phyloP scores from a whole-genome alignment of 2,329 filamentous ascomycete genomes.

The Trichophyton verrucosum region DNA sequence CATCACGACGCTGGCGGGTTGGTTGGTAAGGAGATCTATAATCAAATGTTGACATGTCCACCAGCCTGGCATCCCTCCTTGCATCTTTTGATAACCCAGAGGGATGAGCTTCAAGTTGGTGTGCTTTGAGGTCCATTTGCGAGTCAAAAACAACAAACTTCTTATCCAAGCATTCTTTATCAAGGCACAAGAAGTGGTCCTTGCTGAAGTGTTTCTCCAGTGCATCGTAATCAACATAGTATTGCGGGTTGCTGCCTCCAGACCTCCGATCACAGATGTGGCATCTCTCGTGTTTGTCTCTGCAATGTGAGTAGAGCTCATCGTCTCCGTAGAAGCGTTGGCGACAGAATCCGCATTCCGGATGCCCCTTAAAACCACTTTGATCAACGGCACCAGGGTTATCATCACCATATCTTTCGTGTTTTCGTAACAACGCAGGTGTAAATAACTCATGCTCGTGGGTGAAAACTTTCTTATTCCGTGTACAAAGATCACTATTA shows the following conservation, averaged over 20 bases:
- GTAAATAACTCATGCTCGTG: constrained; percentile 94
- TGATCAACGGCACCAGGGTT: constrained; percentile 80
- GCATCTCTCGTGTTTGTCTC: constrained; percentile 87
- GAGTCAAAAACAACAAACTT: constrained; percentile 96
- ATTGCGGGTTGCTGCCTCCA: constrained; percentile 60
- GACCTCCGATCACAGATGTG: constrained; percentile 74
- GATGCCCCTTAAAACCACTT: constrained; percentile 92
- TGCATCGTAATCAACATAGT: constrained; percentile 78
- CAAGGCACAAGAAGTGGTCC: constrained; percentile 75
- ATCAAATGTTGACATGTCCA: constrained; percentile 81
- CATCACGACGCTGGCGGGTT: constrained; percentile 43
- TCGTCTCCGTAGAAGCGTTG: constrained; percentile 92
- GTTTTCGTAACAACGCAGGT: constrained; percentile 63
- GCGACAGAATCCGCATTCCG: constrained; percentile 83
- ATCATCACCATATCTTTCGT: constrained; percentile 86
- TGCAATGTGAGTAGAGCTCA: constrained; percentile 85
- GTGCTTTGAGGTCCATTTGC: constrained; percentile 87
- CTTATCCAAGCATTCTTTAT: constrained; percentile 84
- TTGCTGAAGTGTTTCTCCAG: constrained; percentile 76
- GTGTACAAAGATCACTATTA: constrained; percentile 64
- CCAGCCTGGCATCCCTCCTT: constrained; percentile 66
- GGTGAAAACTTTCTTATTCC: constrained; percentile 96
- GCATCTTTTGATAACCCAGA: constrained; percentile 70
- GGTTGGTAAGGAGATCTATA: constrained; percentile 58
- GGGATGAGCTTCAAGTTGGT: constrained; percentile 75